Evolutionary conservation across 148 eudicot genomes (phyloP).

Genomic region (Polygonum aviculare): DNA sequence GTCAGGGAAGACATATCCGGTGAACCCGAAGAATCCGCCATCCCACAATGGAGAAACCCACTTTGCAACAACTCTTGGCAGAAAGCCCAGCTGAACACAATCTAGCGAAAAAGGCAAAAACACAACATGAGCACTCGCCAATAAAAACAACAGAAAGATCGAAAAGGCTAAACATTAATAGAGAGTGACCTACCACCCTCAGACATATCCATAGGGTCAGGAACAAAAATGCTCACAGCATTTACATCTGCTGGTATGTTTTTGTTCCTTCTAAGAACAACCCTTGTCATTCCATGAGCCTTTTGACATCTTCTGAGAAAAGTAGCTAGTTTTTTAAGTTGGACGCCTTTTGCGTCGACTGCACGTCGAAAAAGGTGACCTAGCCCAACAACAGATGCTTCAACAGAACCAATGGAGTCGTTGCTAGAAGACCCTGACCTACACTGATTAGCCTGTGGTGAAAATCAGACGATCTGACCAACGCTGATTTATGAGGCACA

Average conservation of each 20-base stretch:
- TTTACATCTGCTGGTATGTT: conserved; percentile 63
- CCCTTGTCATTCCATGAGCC: conserved; percentile 42
- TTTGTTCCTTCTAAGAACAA: conserved; percentile 61
- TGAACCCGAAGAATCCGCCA: conserved; percentile 52
- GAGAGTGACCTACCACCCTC: conserved; percentile 37
- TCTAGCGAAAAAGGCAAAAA: conserved; percentile 30
- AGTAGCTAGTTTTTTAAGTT: conserved; percentile 60
- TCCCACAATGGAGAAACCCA: conserved; percentile 91
- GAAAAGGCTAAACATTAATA: background rate
- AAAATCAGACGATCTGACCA: background rate
- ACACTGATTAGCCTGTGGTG: conserved; percentile 31
- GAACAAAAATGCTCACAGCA: conserved; percentile 73
- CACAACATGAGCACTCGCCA: background rate
- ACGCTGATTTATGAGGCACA: background rate
- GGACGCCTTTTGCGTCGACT: conserved; percentile 65
- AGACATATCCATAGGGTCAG: conserved; percentile 29
- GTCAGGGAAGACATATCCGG: conserved; percentile 51
- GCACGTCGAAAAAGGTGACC: conserved; percentile 61
- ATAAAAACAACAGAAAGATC: background rate
- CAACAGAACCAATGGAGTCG: conserved; percentile 57
- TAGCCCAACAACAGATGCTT: conserved; percentile 83
- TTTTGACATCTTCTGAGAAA: conserved; percentile 46
- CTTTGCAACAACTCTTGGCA: conserved; percentile 70
- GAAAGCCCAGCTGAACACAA: conserved; percentile 78
- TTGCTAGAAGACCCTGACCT: conserved; percentile 20